A percentile compares a stretch with the other conserved stretches of the same genome.
phyloP scores from a whole-genome alignment of 2,329 filamentous ascomycete species.

The Colletotrichum siamense region DNA sequence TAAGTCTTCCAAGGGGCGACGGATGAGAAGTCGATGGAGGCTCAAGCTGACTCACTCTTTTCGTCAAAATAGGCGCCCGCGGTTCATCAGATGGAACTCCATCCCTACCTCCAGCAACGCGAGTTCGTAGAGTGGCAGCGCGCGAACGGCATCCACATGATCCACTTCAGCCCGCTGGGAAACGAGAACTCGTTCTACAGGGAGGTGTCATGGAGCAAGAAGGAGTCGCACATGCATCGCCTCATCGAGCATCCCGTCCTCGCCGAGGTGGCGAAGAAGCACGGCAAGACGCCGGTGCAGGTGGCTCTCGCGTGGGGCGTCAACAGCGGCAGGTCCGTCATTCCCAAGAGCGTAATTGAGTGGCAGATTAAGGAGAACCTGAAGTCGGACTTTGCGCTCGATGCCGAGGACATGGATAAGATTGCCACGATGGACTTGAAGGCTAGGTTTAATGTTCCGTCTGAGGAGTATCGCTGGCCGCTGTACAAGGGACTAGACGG shows the following conservation, averaged over 20 bases:
- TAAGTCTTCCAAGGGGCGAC: neutral
- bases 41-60: neutral
- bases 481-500: neutral
- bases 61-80: slow-evolving; percentile 15
- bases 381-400: neutral
- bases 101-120: slow-evolving; percentile 31
- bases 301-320: slow-evolving; percentile 37
- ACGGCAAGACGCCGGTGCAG: slow-evolving; percentile 34
- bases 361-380: neutral
- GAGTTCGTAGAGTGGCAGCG: slow-evolving; percentile 26
- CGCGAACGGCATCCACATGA: slow-evolving; percentile 32
- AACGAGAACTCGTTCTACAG: slow-evolving; percentile 36
- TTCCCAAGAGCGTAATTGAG: slow-evolving; percentile 39
- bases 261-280: slow-evolving; percentile 30
- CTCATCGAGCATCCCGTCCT: slow-evolving; percentile 32
- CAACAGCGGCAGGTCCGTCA: slow-evolving; percentile 34
- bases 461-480: neutral
- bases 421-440: neutral
- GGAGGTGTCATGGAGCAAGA: slow-evolving; percentile 32
- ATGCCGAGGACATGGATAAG: neutral
- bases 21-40: neutral
- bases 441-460: neutral
- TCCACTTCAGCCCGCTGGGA: slow-evolving; percentile 37
- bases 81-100: slow-evolving; percentile 62
- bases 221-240: slow-evolving; percentile 30